Evolutionary conservation across 2,329 filamentous ascomycete genomes (phyloP), one percentile per base, ranked within the genome.

Genomic region (Cladosporium sp.): DNA sequence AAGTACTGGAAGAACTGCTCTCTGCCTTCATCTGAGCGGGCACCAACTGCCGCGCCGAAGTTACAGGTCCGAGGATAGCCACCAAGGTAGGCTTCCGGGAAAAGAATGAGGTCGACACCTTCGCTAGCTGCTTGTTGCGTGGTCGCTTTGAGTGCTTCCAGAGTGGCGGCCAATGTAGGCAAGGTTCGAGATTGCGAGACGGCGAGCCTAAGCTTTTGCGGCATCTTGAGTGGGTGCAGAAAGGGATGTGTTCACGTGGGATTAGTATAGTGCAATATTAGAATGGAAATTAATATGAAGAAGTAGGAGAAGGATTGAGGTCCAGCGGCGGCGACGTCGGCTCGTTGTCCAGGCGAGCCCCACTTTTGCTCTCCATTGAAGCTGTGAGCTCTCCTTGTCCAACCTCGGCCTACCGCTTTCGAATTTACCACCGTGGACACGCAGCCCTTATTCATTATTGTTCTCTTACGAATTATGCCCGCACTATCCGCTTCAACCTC

Each of bases 31-130:
- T 78, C 73, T 0, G 79, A 77, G 32, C 91, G 83, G 13, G 78
- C 75, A 3, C 91, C 91, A 5, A 96, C 77, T 1, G 80, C 77
- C 41, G 83, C 83, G 4, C 90, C 90, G 62, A 96, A 96, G 44
- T 75, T 74, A 55, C 84, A 85, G 15, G 86, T 89, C 9, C 91
- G 85, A 15, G 92, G 92, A 65, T 96, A 96, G 1, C 91, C 92
- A 42, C 92, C 92, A 1, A 96, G 78, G 65, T 89, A 96, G 18
- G 91, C 91, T 73, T 97, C 91, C 0, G 92, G 92, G 54, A 96
- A 91, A 47, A 96, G 82, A 22, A 96, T 77, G 43, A 96, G 77
- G 66, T 93, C 73, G 13, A 82, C 74, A 41, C 73, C 73, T 37
- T 73, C 68, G 11, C 66, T 76, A 3, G 84, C 80, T n/a, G 90